Evolutionary conservation across 805 yeast genomes (phyloP), one percentile per base, ranked within the genome.

Genomic region (Metschnikowia santaceciliae): DNA sequence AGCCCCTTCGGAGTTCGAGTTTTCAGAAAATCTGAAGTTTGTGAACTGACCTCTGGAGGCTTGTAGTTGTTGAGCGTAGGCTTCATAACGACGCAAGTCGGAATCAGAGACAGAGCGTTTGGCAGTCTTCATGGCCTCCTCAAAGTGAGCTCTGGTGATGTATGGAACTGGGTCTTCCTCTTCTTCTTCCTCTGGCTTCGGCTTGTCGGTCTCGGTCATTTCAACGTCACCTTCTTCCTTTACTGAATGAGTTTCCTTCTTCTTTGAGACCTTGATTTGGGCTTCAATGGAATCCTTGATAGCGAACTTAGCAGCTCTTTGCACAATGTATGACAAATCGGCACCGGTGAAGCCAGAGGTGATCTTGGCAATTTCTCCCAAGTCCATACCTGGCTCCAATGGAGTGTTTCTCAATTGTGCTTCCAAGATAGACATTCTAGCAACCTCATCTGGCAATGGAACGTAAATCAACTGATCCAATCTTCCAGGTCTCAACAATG

Each of bases 281-380:
- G 97, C 97, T 71, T 90, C 97, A 67, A 94, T 94, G 54, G 96
- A 86, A 65, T 94, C 99, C 75, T 95, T 94, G 67, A 94, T 94
- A 57, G 99, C 99, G 71, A 88, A 92, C 76, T 94, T 94, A 59
- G 99, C 99, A 48, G 99, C 84, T 76, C 99, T 90, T 79, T 94
- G 99, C 49, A 88, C 99, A 72, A 94, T 91, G 76, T 91, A 94
- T 38, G 88, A 83, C 75, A 94, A 82, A 79, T 94, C 99, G 49
- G 99, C 99, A 86, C 99, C 99, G 45, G 97, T 88, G 81, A 94
- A 94, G 22, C 99, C 99, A 62, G 86, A 83, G n/a, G 99, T 90
- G 57, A 88, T 84, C 74, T 86, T 88, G 53, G 99, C 95, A 69
- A 94, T 90, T 67, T 91, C 90, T 46, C 75, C 70, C 66, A 94